Conservation (phyloP, 768 basidiomycete genomes). For the Lactarius hengduanensis region DNA sequence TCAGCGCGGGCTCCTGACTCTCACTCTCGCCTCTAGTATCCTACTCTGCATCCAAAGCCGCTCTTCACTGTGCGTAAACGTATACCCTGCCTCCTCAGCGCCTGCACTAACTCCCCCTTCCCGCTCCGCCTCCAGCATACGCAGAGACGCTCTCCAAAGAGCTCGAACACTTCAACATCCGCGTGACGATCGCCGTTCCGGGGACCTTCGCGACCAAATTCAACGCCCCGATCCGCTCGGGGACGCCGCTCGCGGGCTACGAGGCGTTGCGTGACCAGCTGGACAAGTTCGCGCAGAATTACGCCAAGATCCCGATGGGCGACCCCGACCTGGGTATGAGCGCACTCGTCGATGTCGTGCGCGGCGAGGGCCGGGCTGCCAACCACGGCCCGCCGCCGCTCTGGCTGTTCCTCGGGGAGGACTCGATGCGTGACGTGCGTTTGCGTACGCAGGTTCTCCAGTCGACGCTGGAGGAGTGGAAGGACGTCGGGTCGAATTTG, state of each 20-base stretch:
- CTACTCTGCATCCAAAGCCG: conserved; percentile 34
- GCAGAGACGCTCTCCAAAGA: conserved; percentile 34
- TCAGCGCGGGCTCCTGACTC: too few species aligned
- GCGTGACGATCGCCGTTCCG: conserved; percentile 33
- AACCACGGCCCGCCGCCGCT: conserved; percentile 29
- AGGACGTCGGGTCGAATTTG: conserved; percentile 17
- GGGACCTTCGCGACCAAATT: conserved; percentile 32
- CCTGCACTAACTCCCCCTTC: background rate
- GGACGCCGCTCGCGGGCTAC: conserved; percentile 28
- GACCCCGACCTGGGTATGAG: conserved; percentile 34
- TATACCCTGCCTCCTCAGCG: background rate
- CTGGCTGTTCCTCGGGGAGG: conserved; percentile 34
- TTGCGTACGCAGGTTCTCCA: background rate
- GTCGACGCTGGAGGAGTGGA: conserved; percentile 12
- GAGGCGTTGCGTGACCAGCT: conserved; percentile 21
- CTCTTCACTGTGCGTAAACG: conserved; percentile 28
- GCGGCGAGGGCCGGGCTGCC: conserved; percentile 32
- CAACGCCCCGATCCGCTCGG: background rate
- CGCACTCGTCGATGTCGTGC: conserved; percentile 33
- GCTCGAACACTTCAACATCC: conserved; percentile 34
- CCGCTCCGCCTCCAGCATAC: conserved; percentile 24
- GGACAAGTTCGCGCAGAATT: background rate
- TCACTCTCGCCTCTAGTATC: conserved; percentile 16
- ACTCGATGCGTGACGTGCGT: conserved; percentile 31
- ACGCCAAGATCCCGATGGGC: conserved; percentile 21